Base-by-base conservation (phyloP, 1,139 yeast genomes). In the Scheffersomyces quercinus region DNA sequence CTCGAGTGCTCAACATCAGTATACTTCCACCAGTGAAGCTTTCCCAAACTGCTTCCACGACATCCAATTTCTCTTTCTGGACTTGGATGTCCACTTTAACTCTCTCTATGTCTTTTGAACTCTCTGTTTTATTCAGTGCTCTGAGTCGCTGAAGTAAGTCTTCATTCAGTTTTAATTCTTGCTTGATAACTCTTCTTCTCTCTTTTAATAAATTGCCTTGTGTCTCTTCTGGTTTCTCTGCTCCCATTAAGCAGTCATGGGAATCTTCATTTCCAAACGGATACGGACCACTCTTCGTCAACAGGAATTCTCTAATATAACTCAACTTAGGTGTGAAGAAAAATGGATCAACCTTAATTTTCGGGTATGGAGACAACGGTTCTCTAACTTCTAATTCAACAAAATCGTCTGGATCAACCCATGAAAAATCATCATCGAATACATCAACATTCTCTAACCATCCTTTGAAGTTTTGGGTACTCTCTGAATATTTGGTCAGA, bases 361-460 rank as follows among this genome's bases (percentile, higher is more conserved):
- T 65, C 0, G 95, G 93, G 37, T 73, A 65, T 2, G 77, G 70
- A 4, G 79, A 68, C 2, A 64, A 69, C 20, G 70, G 62, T 48
- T 75, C 70, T n/a, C 67, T 67, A 52, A 75, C 71, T 56, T 81
- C 88, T 36, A 91, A 67, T 56, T 93, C 98, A 12, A 80, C 72
- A 55, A 83, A 93, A 64, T 93, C 99, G 46, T 87, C 82, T 28
- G 78, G 65, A 58, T 93, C 97, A 41, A 83, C 69, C 98, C 98
- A 93, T 0, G 81, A 61, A 43, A 68, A 60, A 51, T 84, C 88
- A 41, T 64, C 65, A 28, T 74, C 81, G 29, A 65, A 62, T 7
- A 68, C 64, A 31, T 69, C 68, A 43, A 71, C 59, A 38, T 63
- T 63, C 28, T 56, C 59, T 35, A 59, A 29, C 55, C 53, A 52